Percentiles rank a stretch among this genome's conserved stretches.
Conservation (phyloP, 192 early-diverging fungal species). For the Coemansia sp. region DNA sequence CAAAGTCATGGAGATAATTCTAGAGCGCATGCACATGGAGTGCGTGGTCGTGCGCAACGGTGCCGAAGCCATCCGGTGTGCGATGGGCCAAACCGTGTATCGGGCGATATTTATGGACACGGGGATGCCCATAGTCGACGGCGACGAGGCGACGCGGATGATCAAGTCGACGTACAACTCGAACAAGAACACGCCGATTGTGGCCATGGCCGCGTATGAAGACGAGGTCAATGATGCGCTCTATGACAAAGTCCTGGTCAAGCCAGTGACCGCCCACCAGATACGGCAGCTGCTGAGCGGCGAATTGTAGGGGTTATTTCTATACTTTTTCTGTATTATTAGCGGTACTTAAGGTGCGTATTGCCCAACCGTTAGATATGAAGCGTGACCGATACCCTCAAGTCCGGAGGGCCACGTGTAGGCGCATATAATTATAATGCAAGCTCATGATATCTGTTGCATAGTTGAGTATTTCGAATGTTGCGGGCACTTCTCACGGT, state of each 20-base stretch:
- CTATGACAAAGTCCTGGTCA: slow-evolving; percentile 34
- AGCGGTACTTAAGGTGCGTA: too few species aligned
- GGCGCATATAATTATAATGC: too few species aligned
- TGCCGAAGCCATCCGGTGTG: slow-evolving; percentile 83
- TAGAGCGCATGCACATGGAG: slow-evolving; percentile 67
- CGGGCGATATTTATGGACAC: slow-evolving; percentile 94
- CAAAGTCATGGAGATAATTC: slow-evolving; percentile 88
- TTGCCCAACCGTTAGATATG: too few species aligned
- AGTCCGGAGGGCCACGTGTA: too few species aligned
- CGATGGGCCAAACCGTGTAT: slow-evolving; percentile 84
- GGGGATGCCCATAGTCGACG: slow-evolving; percentile 93
- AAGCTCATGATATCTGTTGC: too few species aligned
- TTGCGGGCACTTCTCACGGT: too few species aligned
- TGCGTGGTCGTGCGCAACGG: slow-evolving; percentile 87
- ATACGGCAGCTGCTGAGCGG: slow-evolving; percentile 15
- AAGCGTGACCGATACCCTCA: too few species aligned
- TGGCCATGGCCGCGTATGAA: slow-evolving; percentile 79
- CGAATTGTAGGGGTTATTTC: too few species aligned
- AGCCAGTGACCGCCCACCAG: slow-evolving; percentile 20
- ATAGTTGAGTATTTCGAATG: too few species aligned
- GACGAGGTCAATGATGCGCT: slow-evolving; percentile 32
- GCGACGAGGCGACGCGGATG: slow-evolving; percentile 87
- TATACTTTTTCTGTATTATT: too few species aligned
- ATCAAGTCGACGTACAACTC: slow-evolving; percentile 88
- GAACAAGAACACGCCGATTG: slow-evolving; percentile 79